Evolutionary conservation across 257 asterid genomes (phyloP), one percentile per base, ranked within the genome.

Genomic region (Gentiana macrophylla): DNA sequence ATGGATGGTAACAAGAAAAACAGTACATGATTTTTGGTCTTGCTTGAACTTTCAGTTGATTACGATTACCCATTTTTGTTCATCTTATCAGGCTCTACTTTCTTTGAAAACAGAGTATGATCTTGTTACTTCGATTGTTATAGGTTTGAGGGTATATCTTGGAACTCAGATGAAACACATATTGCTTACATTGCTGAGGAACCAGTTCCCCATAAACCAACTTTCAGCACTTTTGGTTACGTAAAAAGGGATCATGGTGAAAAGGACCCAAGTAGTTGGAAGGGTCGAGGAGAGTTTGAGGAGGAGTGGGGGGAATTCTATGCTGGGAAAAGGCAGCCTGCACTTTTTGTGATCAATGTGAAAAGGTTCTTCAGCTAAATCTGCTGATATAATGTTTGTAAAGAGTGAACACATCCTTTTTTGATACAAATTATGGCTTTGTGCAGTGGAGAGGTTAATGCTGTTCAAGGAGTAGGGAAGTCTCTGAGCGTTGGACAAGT

Each of bases 241-340:
- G 78, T 77, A 60, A 81, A 75, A 55, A 86, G 74, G 37, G 79
- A 68, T 44, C 36, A 66, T 55, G 33, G 74, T 32, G 97, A 88
- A 44, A 88, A 81, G 71, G 95, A 85, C 58, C 53, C 74, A 49
- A 79, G 84, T 57, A 85, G 79, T 73, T 88, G 99, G 97, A 85
- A 81, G 69, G 92, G 82, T 67, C 88, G 77, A 72, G 99, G 95
- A 38, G 88, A 78, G n/a, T 92, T 94, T 93, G 97, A 88, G 74
- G 99, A 88, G 75, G 91, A 83, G 48, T 92, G 99, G 99, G 99
- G 99, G 41, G 99, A 92, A 80, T 69, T 86, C 50, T 92, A 92
- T 63, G 76, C 79, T 53, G 89, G 99, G 65, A 92, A 85, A 81
- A 72, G 85, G 67, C 89, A 84, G 68, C 90, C 99, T 33, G 83